Conservation (phyloP, 352 stramenopile genomes). For the Pelagophyceae sp. region DNA sequence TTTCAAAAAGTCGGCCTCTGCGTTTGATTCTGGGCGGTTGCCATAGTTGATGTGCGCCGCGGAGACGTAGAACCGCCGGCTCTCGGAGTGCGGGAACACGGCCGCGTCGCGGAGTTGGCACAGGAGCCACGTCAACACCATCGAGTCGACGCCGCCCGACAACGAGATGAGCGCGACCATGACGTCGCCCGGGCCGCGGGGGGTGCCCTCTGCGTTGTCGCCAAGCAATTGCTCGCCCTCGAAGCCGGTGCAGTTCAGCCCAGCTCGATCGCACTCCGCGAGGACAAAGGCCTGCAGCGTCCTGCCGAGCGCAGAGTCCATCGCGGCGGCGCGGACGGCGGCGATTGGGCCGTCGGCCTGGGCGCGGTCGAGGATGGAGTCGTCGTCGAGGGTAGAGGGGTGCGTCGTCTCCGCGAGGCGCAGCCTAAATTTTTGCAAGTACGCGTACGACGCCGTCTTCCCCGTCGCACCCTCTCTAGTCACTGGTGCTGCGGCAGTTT, state of each 20-base stretch:
- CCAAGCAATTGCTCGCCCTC: background rate
- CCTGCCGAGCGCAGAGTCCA: slow-evolving; percentile 57
- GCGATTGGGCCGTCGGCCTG: slow-evolving; percentile 29
- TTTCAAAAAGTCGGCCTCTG: too few species aligned
- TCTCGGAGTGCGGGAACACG: slow-evolving; percentile 31
- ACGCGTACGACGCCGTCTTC: too few species aligned
- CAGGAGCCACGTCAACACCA: slow-evolving; percentile 88
- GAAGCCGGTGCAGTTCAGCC: background rate
- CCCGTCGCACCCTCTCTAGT: too few species aligned
- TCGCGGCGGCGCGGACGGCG: slow-evolving; percentile 53
- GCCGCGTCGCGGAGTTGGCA: slow-evolving; percentile 55
- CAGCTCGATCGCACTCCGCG: slow-evolving; percentile 37
- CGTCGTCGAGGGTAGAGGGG: slow-evolving; percentile 32
- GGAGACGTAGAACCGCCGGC: too few species aligned
- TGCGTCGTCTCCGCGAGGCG: slow-evolving; percentile 3
- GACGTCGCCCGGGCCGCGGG: slow-evolving; percentile 26
- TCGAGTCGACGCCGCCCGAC: slow-evolving; percentile 91
- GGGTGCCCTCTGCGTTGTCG: slow-evolving; percentile 31
- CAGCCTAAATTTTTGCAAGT: too few species aligned
- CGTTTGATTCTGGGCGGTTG: slow-evolving; percentile 61
- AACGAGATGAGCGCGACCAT: slow-evolving; percentile 72
- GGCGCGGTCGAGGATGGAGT: slow-evolving; percentile 59
- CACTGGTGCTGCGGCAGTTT: too few species aligned
- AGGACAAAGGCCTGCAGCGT: slow-evolving; percentile 60
- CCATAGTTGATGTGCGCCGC: slow-evolving; percentile 94